Conservation (phyloP, 208 protist species). For the Acanthamoeba triangularis region DNA sequence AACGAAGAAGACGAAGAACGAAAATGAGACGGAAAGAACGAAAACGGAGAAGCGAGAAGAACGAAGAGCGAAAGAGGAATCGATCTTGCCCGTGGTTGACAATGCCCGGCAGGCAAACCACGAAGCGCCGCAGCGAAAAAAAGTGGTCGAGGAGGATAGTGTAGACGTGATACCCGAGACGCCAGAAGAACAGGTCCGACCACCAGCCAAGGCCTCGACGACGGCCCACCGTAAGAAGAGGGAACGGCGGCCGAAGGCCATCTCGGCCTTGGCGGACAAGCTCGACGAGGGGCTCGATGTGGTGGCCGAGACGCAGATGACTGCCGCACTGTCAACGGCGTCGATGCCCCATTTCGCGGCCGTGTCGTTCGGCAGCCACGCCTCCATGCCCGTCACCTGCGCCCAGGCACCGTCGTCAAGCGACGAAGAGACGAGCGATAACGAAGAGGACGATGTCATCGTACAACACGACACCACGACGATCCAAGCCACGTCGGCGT, state of each 20-base stretch:
- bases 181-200: neutral
- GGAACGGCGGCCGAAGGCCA: neutral
- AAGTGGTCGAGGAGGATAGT: neutral
- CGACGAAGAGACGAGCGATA: neutral
- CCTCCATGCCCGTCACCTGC: conserved; percentile 55
- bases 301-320: neutral
- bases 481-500: too few species aligned
- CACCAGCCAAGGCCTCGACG: neutral
- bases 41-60: neutral
- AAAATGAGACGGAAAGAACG: neutral
- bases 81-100: neutral
- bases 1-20: neutral
- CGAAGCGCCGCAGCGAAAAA: neutral
- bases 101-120: neutral
- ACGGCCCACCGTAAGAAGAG: neutral
- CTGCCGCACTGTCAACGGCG: neutral
- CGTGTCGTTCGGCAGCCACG: neutral
- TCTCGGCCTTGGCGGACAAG: neutral
- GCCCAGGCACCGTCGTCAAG: neutral
- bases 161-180: conserved; percentile 22
- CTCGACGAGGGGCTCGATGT: conserved; percentile 4
- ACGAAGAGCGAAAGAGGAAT: neutral
- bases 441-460: neutral
- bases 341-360: conserved; percentile 14
- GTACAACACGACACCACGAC: too few species aligned